phyloP scores from a whole-genome alignment of 2,329 filamentous ascomycete species.

The Nothomitra cinnamomea region DNA sequence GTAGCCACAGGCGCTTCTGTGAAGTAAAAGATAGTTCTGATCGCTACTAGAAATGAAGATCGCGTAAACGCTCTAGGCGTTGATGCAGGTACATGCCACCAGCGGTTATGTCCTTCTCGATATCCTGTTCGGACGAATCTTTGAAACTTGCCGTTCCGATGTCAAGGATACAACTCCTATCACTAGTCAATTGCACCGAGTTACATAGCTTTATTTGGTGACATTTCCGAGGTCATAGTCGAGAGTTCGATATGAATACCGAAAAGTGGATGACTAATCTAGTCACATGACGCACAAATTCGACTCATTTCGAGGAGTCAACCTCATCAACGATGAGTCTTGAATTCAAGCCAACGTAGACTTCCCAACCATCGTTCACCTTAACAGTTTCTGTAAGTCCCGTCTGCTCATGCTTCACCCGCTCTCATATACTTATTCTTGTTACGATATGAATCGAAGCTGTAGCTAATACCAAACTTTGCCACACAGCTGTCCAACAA shows the following conservation, averaged over 20 bases:
- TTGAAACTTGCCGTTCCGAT: no score
- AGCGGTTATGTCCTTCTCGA: neutral
- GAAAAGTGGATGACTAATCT: neutral
- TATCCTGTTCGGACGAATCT: neutral
- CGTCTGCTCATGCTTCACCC: neutral
- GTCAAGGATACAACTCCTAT: no score
- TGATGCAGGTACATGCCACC: neutral
- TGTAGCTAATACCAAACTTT: neutral
- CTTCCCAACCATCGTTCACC: neutral
- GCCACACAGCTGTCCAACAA: neutral
- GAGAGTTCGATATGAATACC: neutral
- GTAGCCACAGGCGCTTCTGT: no score
- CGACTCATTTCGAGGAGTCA: neutral
- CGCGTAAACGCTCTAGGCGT: neutral
- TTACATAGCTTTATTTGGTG: no score
- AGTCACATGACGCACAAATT: slow-evolving; percentile 3
- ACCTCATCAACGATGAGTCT: neutral
- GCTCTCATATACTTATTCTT: neutral
- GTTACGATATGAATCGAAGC: no score
- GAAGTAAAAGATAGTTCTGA: no score
- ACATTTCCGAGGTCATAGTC: no score
- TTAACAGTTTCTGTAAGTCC: neutral
- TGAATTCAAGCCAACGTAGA: neutral
- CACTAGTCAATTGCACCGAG: no score
- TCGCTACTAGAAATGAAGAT: no score